phyloP scores from a whole-genome alignment of 83 land plant species.

The Diphasiastrum complanatum region DNA sequence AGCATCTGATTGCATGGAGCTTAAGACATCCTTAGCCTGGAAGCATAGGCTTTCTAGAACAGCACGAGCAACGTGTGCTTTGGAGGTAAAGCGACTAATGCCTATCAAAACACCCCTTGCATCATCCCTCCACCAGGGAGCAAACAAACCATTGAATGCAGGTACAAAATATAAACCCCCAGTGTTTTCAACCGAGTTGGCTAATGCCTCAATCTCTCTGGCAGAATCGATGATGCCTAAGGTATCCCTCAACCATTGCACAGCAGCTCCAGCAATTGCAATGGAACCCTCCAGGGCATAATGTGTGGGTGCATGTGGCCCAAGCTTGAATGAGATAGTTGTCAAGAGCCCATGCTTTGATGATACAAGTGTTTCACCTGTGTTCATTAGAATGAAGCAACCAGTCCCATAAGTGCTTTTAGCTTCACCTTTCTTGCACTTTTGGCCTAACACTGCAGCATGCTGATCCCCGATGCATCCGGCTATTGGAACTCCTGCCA shows the following conservation, averaged over 20 bases:
- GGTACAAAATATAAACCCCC: conserved; percentile 14
- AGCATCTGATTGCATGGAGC: conserved; percentile 2
- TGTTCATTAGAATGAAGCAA: too few species aligned
- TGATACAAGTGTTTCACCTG: too few species aligned
- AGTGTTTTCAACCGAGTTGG: conserved; percentile 2
- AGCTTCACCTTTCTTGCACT: too few species aligned
- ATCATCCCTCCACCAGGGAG: conserved; percentile 15
- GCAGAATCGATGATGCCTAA: conserved; percentile 10
- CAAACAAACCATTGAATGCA: conserved; percentile 11
- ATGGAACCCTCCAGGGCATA: conserved; percentile 12
- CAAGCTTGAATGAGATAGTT: too few species aligned
- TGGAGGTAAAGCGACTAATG: conserved; percentile 5
- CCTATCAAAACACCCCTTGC: conserved; percentile 11
- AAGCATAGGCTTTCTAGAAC: conserved; percentile 8
- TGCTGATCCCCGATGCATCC: too few species aligned
- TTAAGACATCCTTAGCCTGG: conserved; percentile 12
- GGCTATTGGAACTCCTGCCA: too few species aligned
- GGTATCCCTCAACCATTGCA: too few species aligned
- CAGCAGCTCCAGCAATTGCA: too few species aligned
- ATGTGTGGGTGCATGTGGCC: conserved; percentile 8
- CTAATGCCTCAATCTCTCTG: conserved; percentile 2
- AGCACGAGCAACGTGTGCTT: conserved; percentile 4
- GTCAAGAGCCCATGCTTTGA: too few species aligned
- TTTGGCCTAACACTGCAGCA: too few species aligned
- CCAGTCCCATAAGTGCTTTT: too few species aligned